These are phyloP conservation scores for Novymonas esmeraldas DNA, from an alignment of 208 protist species.

Conservation along the genomic window DNA sequence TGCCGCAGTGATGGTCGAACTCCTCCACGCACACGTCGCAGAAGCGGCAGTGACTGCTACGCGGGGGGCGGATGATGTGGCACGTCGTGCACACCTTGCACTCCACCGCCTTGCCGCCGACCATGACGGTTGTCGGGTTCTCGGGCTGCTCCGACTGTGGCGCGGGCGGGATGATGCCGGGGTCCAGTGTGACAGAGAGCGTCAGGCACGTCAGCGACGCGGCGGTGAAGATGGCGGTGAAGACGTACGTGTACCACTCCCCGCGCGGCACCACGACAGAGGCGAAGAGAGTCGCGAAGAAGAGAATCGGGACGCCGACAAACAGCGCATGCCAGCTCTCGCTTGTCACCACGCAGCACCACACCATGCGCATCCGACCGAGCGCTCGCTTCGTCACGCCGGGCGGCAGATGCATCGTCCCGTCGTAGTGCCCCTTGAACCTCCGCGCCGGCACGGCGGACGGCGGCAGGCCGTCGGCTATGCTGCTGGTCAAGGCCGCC, in stretches of 20 bases:
- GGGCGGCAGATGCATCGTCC: slow-evolving; percentile 14
- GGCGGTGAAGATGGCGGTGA: slow-evolving; percentile 37
- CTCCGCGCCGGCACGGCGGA: slow-evolving; percentile 15
- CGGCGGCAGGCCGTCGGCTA: slow-evolving; percentile 20
- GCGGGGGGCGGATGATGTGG: slow-evolving; percentile 75
- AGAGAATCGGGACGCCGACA: slow-evolving; percentile 40
- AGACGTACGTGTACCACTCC: slow-evolving; percentile 55
- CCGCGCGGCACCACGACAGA: slow-evolving; percentile 48
- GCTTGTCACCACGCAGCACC: slow-evolving; percentile 49
- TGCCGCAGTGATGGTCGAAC: slow-evolving; percentile 88
- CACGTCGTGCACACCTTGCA: slow-evolving; percentile 85
- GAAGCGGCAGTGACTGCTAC: slow-evolving; percentile 76
- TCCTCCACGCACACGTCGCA: slow-evolving; percentile 88
- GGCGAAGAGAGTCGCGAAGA: slow-evolving; percentile 45
- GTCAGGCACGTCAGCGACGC: slow-evolving; percentile 51
- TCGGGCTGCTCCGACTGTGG: slow-evolving; percentile 26
- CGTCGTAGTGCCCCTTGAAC: slow-evolving; percentile 16
- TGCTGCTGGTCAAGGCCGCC: neutral
- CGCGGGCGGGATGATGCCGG: slow-evolving; percentile 68
- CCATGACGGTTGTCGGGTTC: slow-evolving; percentile 22
- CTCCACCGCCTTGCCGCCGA: slow-evolving; percentile 44
- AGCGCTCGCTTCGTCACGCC: slow-evolving; percentile 51
- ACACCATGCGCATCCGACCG: slow-evolving; percentile 34
- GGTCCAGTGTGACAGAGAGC: slow-evolving; percentile 64
- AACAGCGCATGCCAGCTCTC: slow-evolving; percentile 51